These are phyloP conservation scores for Saccharum officinarum DNA, from an alignment of 176 grass and related monocot species.

Conservation along the genomic window DNA sequence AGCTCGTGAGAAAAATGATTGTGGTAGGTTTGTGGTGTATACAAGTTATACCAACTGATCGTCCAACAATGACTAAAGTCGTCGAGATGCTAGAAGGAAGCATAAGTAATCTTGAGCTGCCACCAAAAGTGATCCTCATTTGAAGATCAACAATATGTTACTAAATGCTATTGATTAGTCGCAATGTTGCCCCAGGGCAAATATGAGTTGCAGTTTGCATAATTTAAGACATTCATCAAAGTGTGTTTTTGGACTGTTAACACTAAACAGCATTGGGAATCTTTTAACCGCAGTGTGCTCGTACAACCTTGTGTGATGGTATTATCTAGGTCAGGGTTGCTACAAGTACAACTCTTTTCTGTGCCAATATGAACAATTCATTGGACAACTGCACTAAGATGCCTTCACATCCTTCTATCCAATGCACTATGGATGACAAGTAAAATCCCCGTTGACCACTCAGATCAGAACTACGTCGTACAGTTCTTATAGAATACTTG, in stretches of 20 bases:
- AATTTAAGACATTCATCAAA: neutral
- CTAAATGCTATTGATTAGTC: neutral
- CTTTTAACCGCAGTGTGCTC: neutral
- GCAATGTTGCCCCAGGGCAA: neutral
- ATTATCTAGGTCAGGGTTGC: neutral
- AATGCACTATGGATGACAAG: neutral
- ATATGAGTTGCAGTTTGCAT: neutral
- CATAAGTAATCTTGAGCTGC: slow-evolving; percentile 17
- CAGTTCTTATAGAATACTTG: neutral
- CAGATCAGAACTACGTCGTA: neutral
- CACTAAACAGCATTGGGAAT: neutral
- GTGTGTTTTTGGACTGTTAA: neutral
- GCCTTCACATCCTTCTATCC: neutral
- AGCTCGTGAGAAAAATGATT: slow-evolving; percentile 45
- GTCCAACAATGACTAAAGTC: slow-evolving; percentile 51
- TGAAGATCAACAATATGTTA: neutral
- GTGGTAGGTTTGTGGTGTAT: slow-evolving; percentile 58
- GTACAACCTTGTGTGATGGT: neutral
- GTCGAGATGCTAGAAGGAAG: slow-evolving; percentile 57
- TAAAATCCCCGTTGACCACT: neutral
- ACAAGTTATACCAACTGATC: slow-evolving; percentile 13
- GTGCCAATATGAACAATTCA: neutral
- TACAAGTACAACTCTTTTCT: neutral
- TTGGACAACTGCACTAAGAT: too few relatives aligned
- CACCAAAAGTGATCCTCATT: slow-evolving; percentile 7